Evolutionary conservation across 176 grass and related monocot genomes (phyloP).

Genomic region (Miscanthus lutarioriparius): DNA sequence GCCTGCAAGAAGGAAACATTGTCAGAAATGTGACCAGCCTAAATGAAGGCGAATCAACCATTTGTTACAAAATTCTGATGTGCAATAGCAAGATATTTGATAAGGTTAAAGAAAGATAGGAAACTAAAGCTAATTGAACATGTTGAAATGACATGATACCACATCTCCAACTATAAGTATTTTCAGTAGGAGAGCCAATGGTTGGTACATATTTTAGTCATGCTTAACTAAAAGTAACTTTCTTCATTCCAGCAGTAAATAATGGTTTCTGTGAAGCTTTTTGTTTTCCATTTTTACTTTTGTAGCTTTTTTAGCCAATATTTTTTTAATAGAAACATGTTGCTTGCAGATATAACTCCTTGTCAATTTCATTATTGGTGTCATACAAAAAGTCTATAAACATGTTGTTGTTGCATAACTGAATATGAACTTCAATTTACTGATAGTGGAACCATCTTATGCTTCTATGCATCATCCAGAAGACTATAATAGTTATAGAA

Average conservation of each 20-base stretch:
- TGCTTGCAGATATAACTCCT: slow-evolving; percentile 5
- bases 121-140: no score
- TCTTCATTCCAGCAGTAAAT: not conserved
- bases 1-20: no score
- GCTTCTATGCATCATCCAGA: slow-evolving; percentile 73
- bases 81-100: no score
- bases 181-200: not conserved
- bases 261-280: not conserved
- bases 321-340: not conserved
- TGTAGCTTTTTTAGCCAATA: not conserved
- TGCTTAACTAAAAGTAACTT: slow-evolving; percentile 3
- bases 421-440: slow-evolving; percentile 14
- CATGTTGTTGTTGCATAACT: not conserved
- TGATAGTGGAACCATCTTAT: slow-evolving; percentile 18
- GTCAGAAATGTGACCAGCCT: no score
- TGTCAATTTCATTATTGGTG: not conserved
- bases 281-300: not conserved
- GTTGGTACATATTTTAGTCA: not conserved
- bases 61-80: no score
- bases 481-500: slow-evolving; percentile 88
- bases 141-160: no score
- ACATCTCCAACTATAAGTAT: not conserved
- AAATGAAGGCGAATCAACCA: no score
- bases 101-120: no score
- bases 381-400: not conserved